phyloP scores from a whole-genome alignment of 768 basidiomycete genomes.

The Epithele typhae region DNA sequence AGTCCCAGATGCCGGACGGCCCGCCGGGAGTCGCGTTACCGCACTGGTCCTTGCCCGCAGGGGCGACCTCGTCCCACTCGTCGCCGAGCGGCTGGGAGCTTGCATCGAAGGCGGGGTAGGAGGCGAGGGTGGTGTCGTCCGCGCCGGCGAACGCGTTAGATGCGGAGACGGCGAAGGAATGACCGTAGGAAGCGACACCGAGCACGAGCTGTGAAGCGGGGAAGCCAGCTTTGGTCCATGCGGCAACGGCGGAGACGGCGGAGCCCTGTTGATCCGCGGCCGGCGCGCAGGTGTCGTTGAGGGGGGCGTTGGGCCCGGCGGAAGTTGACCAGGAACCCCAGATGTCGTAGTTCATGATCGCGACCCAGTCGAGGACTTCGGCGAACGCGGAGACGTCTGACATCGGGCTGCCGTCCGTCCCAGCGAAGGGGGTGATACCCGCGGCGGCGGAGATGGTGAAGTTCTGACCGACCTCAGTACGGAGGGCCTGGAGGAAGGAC shows the following conservation, averaged over 20 bases:
- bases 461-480: conserved; percentile 42
- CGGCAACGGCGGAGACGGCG: conserved; percentile 66
- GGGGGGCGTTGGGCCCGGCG: conserved; percentile 84
- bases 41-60: conserved; percentile 27
- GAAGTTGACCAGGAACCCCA: conserved; percentile 45
- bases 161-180: conserved; percentile 50
- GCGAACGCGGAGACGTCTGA: conserved; percentile 71
- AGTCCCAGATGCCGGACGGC: conserved; percentile 52
- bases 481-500: conserved; percentile 66
- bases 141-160: conserved; percentile 29
- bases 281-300: conserved; percentile 72
- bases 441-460: conserved; percentile 57
- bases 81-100: conserved; percentile 40
- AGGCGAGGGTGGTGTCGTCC: conserved; percentile 29
- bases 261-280: conserved; percentile 62
- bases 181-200: conserved; percentile 82
- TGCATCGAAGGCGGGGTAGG: conserved; percentile 49
- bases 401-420: conserved; percentile 49
- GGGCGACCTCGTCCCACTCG: conserved; percentile 22
- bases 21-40: conserved; percentile 32
- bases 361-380: conserved; percentile 60
- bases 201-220: conserved; percentile 74
- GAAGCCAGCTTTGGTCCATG: conserved; percentile 80
- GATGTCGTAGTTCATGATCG: conserved; percentile 70
- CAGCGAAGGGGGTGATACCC: conserved; percentile 45